Conservation (phyloP, 305 asterid genomes). For the Solanum hybrid region DNA sequence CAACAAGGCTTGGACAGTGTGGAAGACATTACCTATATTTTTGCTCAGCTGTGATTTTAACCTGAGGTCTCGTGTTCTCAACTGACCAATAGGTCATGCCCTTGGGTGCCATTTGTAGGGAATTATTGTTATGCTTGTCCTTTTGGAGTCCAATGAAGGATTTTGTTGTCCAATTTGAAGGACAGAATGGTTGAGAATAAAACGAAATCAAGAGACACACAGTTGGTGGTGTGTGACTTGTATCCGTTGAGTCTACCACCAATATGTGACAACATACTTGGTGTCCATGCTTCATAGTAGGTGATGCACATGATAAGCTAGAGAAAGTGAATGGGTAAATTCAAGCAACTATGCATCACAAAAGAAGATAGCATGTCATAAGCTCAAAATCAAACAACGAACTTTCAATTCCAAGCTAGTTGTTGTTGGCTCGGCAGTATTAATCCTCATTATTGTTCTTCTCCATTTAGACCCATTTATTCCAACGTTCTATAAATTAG, state of each 20-base stretch:
- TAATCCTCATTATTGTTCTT: background rate
- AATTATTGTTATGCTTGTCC: background rate
- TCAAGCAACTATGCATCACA: background rate
- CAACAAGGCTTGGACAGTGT: background rate
- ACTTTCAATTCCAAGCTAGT: background rate
- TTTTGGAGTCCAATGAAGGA: background rate
- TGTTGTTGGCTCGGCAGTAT: background rate
- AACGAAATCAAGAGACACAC: background rate
- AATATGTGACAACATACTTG: background rate
- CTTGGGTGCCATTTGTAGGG: background rate
- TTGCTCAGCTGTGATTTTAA: background rate
- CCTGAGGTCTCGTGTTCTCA: background rate
- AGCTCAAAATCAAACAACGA: background rate
- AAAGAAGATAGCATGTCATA: background rate
- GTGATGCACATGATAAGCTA: background rate
- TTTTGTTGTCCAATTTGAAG: background rate
- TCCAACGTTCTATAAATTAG: background rate
- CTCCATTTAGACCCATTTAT: background rate
- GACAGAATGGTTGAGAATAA: background rate
- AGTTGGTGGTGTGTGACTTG: background rate
- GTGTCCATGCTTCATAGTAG: background rate
- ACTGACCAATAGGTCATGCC: background rate
- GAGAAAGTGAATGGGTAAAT: background rate
- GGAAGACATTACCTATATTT: background rate
- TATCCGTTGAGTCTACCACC: background rate